Conservation (phyloP, 73 alveolate species). For the Effrenium voratum region DNA sequence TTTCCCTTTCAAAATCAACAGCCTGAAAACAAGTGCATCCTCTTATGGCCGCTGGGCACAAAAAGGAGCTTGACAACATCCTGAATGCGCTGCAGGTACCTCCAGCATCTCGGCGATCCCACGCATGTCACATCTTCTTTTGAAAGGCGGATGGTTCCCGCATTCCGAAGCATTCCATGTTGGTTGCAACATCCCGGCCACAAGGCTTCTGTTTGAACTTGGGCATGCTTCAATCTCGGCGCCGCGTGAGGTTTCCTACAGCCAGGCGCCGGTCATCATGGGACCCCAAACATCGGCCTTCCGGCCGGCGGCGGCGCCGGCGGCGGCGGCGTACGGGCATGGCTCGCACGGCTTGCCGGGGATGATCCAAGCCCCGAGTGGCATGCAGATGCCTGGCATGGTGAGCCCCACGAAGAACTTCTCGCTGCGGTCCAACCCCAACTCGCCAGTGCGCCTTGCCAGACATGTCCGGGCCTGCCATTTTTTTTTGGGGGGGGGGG, state of each 20-base stretch:
- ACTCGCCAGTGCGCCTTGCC: conserved; percentile 44
- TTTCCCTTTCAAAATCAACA: no score
- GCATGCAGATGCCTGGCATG: conserved; percentile 14
- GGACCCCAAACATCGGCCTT: no score
- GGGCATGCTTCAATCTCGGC: not conserved
- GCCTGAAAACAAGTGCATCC: not conserved
- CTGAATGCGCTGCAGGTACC: conserved; percentile 77
- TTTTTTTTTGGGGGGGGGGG: not conserved
- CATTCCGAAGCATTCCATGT: not conserved
- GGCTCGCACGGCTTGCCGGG: conserved; percentile 7
- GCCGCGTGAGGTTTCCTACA: conserved; percentile 61
- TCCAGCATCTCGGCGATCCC: conserved; percentile 13
- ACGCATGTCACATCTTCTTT: not conserved
- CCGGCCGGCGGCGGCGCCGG: not conserved
- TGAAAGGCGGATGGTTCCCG: not conserved
- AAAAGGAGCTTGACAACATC: conserved; percentile 64
- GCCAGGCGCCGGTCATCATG: conserved; percentile 71
- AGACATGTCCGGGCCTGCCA: not conserved
- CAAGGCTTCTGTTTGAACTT: not conserved
- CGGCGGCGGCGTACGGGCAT: not conserved
- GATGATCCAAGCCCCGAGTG: conserved; percentile 13
- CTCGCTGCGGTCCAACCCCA: conserved; percentile 32
- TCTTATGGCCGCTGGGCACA: not conserved
- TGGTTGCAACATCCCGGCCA: not conserved
- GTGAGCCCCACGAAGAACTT: not conserved